phyloP scores from a whole-genome alignment of 2,329 filamentous ascomycete species.

The Chaetomiaceae sp. region DNA sequence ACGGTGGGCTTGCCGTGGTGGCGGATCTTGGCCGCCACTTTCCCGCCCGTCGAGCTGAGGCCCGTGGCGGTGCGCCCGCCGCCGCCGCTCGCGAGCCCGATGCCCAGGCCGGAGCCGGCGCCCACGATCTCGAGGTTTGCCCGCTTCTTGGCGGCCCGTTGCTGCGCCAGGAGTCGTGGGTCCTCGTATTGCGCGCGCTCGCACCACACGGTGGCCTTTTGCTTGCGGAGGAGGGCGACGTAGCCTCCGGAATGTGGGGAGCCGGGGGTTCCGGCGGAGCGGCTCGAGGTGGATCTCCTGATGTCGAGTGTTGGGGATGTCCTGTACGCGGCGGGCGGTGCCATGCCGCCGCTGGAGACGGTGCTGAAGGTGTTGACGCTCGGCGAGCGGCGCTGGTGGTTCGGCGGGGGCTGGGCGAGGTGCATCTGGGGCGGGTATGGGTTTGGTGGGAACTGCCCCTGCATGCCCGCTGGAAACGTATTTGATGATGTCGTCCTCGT shows the following conservation, averaged over 20 bases:
- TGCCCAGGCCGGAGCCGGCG: constrained; percentile 42
- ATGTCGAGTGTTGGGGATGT: constrained; percentile 54
- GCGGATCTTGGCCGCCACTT: constrained; percentile 80
- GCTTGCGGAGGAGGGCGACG: constrained; percentile 90
- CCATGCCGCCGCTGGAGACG: constrained; percentile 49
- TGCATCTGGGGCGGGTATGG: constrained; percentile 31
- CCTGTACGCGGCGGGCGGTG: constrained; percentile 53
- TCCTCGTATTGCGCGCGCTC: constrained; percentile 92
- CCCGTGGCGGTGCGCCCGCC: constrained; percentile 57
- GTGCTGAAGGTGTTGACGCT: constrained; percentile 67
- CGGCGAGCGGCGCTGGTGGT: constrained; percentile 54
- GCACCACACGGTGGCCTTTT: constrained; percentile 98
- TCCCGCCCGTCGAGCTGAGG: constrained; percentile 51
- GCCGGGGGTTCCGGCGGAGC: constrained; percentile 50
- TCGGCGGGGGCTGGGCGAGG: constrained; percentile 31
- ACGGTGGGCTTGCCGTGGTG: constrained; percentile 79
- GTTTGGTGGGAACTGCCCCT: constrained; percentile 16
- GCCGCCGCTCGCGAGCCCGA: constrained; percentile 28
- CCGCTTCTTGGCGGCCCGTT: constrained; percentile 80
- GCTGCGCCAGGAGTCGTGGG: constrained; percentile 74
- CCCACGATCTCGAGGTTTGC: constrained; percentile 80
- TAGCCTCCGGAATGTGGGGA: constrained; percentile 67
- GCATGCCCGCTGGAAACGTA: constrained; percentile 38
- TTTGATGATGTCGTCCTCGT: constrained; percentile 55
- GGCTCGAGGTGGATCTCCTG: constrained; percentile 75